Conservation (phyloP, 257 asterid genomes). For the Solanum dulcamara region DNA sequence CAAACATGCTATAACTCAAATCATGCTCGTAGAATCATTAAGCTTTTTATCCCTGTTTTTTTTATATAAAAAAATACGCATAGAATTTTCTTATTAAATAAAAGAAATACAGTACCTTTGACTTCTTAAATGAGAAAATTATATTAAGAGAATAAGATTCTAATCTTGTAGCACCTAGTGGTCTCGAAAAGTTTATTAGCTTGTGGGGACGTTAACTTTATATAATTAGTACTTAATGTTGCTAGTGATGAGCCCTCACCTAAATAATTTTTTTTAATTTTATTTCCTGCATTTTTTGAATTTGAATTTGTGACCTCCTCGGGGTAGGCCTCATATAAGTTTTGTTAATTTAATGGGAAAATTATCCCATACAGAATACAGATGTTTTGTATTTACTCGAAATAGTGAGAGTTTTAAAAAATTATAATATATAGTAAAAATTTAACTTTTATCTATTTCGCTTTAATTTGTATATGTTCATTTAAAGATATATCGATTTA, state of each 20-base stretch:
- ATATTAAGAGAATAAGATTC: neutral
- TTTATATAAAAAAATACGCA: neutral
- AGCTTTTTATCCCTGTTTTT: neutral
- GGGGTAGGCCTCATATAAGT: too few species aligned
- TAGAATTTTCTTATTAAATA: neutral
- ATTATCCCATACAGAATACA: too few species aligned
- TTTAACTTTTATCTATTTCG: neutral
- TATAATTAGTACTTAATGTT: neutral
- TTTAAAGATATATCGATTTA: too few species aligned
- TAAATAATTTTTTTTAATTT: neutral
- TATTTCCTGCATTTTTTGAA: too few species aligned
- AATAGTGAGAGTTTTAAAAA: neutral
- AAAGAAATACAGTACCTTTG: neutral
- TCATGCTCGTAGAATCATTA: neutral
- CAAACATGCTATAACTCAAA: neutral
- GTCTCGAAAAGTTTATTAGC: neutral
- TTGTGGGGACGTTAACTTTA: neutral
- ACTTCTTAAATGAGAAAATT: neutral
- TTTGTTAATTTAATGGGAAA: neutral
- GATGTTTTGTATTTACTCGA: too few species aligned
- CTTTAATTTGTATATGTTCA: neutral
- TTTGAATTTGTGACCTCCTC: too few species aligned
- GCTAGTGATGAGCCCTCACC: neutral
- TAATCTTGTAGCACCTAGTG: neutral
- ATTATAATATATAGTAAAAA: too few species aligned